Evolutionary conservation across 1,139 yeast species (phyloP), one percentile per base, ranked within the genome.

Genomic region (Geotrichum australiense): DNA sequence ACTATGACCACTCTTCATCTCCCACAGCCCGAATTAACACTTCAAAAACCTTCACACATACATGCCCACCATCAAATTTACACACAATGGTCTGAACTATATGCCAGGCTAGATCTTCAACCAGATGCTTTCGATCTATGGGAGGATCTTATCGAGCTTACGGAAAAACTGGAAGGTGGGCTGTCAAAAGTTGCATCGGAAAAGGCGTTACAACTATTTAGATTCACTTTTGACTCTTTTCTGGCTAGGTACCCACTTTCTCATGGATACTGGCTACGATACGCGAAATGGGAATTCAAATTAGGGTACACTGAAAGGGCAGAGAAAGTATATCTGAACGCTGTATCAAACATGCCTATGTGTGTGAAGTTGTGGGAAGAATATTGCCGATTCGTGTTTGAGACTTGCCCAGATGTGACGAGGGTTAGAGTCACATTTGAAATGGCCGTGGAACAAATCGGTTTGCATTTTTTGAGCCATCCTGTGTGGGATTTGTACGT

Each of bases 181-280:
- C 60, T 76, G 35, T 60, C 61, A 21, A 73, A 76, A 50, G 55
- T 65, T 3, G 65, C 79, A 4, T 55, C 71, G 1, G 40, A 48
- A 1, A 53, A 57, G 8, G 67, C 70, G 28, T 47, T 74, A 5
- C 59, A 64, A 12, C 52, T 70, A 4, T 57, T 77, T 36, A 57
- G 76, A 35, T 52, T 64, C 1, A 64, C 80, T 0, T 84, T 76
- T 55, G 71, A 70, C 38, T 69, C 74, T 19, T 64, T 89, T 43
- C 64, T 91, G n/a, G 61, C 61, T 2, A 69, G 73, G 44, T 87
- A 71, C 58, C 97, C 97, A 0, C 64, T 71, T 29, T 61, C 80
- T 24, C 86, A 79, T 53, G 86, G 84, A 39, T 85, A 84, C 58
- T 85, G 96, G 91, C 69, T 82, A 37, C 74, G 78, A 48, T 84